phyloP scores from a whole-genome alignment of 768 basidiomycete species.

The Termitomyces eurrhizus region DNA sequence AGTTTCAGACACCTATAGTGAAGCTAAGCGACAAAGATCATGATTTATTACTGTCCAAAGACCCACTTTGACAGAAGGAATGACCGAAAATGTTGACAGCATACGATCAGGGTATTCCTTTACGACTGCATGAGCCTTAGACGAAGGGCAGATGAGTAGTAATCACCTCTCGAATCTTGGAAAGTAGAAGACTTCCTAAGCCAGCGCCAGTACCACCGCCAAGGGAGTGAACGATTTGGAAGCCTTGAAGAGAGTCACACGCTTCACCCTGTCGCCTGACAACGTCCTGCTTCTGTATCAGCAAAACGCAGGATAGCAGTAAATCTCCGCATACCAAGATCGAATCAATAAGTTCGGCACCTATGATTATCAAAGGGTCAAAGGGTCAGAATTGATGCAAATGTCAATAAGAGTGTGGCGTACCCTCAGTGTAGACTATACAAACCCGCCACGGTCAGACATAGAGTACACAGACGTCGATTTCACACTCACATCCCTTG shows the following conservation, averaged over 20 bases:
- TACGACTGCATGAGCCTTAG: not conserved
- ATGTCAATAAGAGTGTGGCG: not conserved
- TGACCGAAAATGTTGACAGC: slow-evolving; percentile 51
- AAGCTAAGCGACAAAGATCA: not conserved
- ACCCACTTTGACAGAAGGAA: slow-evolving; percentile 48
- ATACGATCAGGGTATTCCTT: slow-evolving; percentile 55
- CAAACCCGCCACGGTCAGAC: slow-evolving; percentile 2
- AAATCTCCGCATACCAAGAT: slow-evolving; percentile 47
- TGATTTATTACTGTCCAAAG: not conserved
- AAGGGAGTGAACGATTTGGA: slow-evolving; percentile 85
- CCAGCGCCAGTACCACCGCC: slow-evolving; percentile 92
- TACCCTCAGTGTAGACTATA: slow-evolving; percentile 86
- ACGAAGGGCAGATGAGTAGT: slow-evolving; percentile 2
- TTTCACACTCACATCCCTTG: slow-evolving; percentile 71
- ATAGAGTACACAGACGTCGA: not conserved
- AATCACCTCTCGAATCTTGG: slow-evolving; percentile 73
- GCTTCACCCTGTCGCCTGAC: slow-evolving; percentile 75
- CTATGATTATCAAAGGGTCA: slow-evolving; percentile 28
- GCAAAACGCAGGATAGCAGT: not conserved
- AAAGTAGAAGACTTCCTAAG: slow-evolving; percentile 73
- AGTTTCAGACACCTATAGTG: slow-evolving; percentile 45
- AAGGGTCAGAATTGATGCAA: not conserved
- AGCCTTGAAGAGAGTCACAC: slow-evolving; percentile 87
- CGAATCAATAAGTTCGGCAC: slow-evolving; percentile 88
- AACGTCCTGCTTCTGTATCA: slow-evolving; percentile 47